Evolutionary conservation across 345 rosid species (phyloP), one percentile per base, ranked within the genome.

Genomic region (Arabis hirsuta): DNA sequence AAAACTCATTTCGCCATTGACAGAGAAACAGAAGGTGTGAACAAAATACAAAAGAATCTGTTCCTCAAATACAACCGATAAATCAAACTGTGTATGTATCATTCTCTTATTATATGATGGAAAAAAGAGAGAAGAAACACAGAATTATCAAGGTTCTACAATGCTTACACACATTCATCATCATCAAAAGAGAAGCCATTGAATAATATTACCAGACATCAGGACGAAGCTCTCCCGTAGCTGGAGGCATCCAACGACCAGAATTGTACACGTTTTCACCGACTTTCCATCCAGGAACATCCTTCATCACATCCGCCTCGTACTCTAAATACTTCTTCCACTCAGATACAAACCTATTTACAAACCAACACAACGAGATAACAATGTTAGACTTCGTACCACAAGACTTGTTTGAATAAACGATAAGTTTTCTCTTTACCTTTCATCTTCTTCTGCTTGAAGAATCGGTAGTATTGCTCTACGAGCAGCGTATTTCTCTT

Each of bases 371-470:
- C 42, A 41, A 9, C 1, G 42, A 5, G 67, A 32, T 7, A 7
- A 20, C 42, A 64, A 43, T 43, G 7, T 48, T 38, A 26, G 9
- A 39, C 39, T 51, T 20, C 29, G 26, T 32, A 63, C 55, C 51
- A 62, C 19, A 13, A 27, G 62, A 22, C 9, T 39, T 12, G 12
- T 46, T 29, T 1, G 2, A 43, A 50, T n/a, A 8, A 36, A 3
- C 14, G 39, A 65, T 54, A 26, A 26, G 56, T 39, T 16, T 48
- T 8, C 12, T 43, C 3, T 2, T 22, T 75, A 95, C 99, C 99
- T 86, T 86, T 95, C 98, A 76, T 95, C 99, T 84, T 95, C 99
- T 83, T 95, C 99, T 43, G 97, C 98, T 83, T 95, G 99, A 67
- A 95, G 99, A 55, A 90, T 12, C 0, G 99, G 98, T 50, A 95